Evolutionary conservation across 2,329 filamentous ascomycete genomes (phyloP), one percentile per base, ranked within the genome.

Genomic region (Fusarium sp.): DNA sequence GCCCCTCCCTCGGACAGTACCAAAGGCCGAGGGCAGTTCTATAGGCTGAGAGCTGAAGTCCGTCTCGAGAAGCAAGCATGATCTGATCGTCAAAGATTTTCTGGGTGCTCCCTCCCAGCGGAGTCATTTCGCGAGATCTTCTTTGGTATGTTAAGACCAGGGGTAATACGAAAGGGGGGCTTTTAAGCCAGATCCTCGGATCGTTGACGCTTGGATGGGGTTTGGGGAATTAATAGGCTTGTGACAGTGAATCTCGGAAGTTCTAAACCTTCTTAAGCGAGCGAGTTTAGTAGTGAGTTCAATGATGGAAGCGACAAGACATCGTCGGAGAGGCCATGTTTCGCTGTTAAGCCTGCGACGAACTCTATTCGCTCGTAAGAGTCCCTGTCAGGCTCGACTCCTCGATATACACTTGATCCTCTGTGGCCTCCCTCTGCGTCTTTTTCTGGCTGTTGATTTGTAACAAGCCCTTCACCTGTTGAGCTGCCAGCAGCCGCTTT

Each of bases 381-480:
- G 11, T 36, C 56, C 27, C 18, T 23, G 10, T 10, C 10, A 11
- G 23, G 14, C 14, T 49, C 23, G 16, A 6, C 23, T 27, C 23
- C 23, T 25, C 20, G 8, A 27, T 27, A 51, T 56, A 18, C 27
- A 13, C 58, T 58, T 61, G 9, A 56, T 25, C 34, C 49, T 67
- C 38, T 23, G 51, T 27, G 49, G 33, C 16, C 49, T 57, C 13
- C 31, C 58, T 57, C 34, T 65, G 29, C 55, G 56, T 29, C 46
- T 61, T 44, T 64, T n/a, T 16, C 38, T 44, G 53, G 25, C 27
- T 36, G 55, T 51, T 65, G 20, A 18, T 40, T 25, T n/a, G 61
- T 18, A 7, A 14, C 44, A 23, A 44, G 6, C 46, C 42, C 36
- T n/a, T 56, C 16, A 54, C 46, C 16, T 51, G 20, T 18, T 10